Base-by-base conservation (phyloP, 768 basidiomycete species). In the Albatrellus ellisii region DNA sequence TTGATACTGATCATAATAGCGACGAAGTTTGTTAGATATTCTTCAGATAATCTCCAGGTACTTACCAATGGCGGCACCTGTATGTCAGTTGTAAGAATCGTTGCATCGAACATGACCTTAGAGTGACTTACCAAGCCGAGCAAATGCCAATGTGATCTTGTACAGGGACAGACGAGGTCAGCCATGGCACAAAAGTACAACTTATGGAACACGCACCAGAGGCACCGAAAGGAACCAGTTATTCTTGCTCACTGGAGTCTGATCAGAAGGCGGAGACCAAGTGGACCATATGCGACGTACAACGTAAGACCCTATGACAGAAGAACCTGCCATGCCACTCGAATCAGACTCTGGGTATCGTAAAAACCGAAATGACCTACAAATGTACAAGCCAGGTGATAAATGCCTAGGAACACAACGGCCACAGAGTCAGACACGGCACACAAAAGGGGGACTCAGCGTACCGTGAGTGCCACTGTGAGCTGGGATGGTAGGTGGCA, bases 401-500 rank as follows among this genome's bases (percentile, higher is more conserved):
- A 21, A 37, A 24, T 27, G 42, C 35, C 49, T 51, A 21, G 11
- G 10, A 14, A 3, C 17, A 17, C 21, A 35, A 14, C 14, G 10
- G 34, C n/a, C n/a, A n/a, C n/a, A n/a, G 17, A 35, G 21, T 35
- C 12, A 4, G 12, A 35, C n/a, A n/a, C n/a, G n/a, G n/a, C n/a
- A n/a, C n/a, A n/a, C 1, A 10, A 4, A 17, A 29, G 18, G 11
- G 18, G 15, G 36, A 20, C 38, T 26, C 14, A 7, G 6, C 7
- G 10, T 46, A 51, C 49, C 9, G 49, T 51, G 15, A 43, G 17
- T 6, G 35, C 47, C 26, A 51, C 43, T 32, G 47, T 51, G 6
- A 51, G n/a, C 47, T n/a, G n/a, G n/a, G n/a, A n/a, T n/a, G n/a
- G n/a, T 50, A n/a, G 43, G n/a, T 32, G 28, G 6, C 2, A 10